Base-by-base conservation (phyloP, 148 eudicot genomes). In the Polygonum maritimum region DNA sequence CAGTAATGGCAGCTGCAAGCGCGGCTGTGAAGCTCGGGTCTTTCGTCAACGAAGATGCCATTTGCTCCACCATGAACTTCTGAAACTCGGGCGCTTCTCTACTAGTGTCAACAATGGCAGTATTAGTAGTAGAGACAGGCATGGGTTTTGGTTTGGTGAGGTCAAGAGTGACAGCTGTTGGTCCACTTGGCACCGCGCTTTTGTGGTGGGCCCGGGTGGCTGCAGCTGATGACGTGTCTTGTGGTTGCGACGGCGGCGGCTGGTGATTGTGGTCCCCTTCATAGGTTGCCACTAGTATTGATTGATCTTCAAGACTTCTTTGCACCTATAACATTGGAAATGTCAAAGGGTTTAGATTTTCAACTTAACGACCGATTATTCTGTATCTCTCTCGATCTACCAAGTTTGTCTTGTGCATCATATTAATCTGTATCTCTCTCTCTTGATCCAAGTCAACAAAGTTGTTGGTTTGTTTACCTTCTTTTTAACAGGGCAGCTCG, bases 401-500 rank as follows among this genome's bases (percentile, higher is more conserved):
- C 45, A 41, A 10, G 47, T 6, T 10, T 44, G 11, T 7, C 47
- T 44, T 44, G 9, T 0, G 41, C 41, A 39, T 39, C 9, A 7
- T 6, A 7, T 44, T 1, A n/a, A n/a, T 44, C 47, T 1, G 45
- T 41, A 6, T 41, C 45, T 5, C 45, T 41, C 45, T 41, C 45
- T 6, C 0, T 44, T 1, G 9, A 7, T 7, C 1, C 2, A 44
- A 44, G 47, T 39, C 41, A 2, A 26, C 31, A 0, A 39, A 3
- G 7, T 39, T 39, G 4, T 39, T 26, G 47, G 47, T 1, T 52
- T 48, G 21, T 38, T 7, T 78, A 85, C 88, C 88, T 85, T 85
- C 81, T 81, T 85, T 77, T 85, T 85, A 2, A 83, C 88, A 4
- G 80, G 85, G 71, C 88, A 85, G 1, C 33, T 39, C 6, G 88